Percentiles rank a stretch among this genome's conserved stretches.
These are phyloP conservation scores for Trypanosomatidae sp. DNA, from an alignment of 208 protist species.

Conservation along the genomic window DNA sequence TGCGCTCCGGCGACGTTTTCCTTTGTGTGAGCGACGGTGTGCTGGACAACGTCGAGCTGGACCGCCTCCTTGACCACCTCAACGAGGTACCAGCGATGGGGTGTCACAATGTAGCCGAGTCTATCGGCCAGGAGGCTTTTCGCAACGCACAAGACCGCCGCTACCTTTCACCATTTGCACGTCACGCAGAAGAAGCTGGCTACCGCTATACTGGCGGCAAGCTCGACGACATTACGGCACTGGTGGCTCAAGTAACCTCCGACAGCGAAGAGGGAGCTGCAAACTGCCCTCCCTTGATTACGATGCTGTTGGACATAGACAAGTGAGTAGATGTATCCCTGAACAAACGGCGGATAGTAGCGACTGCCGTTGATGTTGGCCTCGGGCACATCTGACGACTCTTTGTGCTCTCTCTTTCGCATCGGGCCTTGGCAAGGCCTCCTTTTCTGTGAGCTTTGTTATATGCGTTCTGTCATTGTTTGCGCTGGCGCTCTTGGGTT, in stretches of 20 bases:
- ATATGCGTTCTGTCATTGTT: background rate
- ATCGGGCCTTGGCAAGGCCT: background rate
- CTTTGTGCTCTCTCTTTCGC: background rate
- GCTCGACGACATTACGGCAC: conserved; percentile 83
- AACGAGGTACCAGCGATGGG: conserved; percentile 34
- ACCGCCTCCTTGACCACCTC: conserved; percentile 57
- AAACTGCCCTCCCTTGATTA: conserved; percentile 54
- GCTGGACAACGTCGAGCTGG: conserved; percentile 78
- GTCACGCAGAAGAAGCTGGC: conserved; percentile 50
- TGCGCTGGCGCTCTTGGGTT: background rate
- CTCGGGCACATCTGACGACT: background rate
- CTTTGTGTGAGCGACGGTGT: conserved; percentile 84
- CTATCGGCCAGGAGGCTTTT: conserved; percentile 55
- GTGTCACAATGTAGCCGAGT: conserved; percentile 62
- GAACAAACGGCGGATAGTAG: background rate
- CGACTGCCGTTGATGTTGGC: background rate
- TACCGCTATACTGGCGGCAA: conserved; percentile 81
- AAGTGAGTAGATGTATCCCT: background rate
- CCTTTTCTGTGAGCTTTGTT: background rate
- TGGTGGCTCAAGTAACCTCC: conserved; percentile 72
- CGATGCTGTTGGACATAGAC: conserved; percentile 37
- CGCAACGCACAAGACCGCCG: conserved; percentile 50
- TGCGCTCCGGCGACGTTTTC: conserved; percentile 71
- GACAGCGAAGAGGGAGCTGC: conserved; percentile 25
- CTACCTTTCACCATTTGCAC: conserved; percentile 81